Evolutionary conservation across 768 basidiomycete species (phyloP).

Genomic region (Megacollybia marginata): DNA sequence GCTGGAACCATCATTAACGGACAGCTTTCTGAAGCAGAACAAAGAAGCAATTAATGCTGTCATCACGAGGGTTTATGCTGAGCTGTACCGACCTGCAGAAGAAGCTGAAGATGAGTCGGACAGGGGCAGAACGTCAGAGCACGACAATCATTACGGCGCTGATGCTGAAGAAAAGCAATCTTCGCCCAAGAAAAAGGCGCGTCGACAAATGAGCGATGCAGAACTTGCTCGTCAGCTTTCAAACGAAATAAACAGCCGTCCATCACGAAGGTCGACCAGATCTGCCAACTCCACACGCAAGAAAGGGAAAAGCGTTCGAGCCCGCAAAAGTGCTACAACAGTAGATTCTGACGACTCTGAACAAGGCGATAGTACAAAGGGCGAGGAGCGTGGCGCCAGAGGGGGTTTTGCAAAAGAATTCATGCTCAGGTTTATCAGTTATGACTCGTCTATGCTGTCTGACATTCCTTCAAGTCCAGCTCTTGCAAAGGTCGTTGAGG

Average conservation of each 20-base stretch:
- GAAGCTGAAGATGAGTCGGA: conserved; percentile 25
- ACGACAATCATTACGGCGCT: conserved; percentile 3
- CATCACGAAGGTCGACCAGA: conserved; percentile 28
- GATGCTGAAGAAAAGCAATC: conserved; percentile 13
- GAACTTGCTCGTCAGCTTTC: conserved; percentile 67
- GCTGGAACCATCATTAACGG: conserved; percentile 43
- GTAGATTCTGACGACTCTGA: conserved; percentile 50
- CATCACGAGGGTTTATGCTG: conserved; percentile 60
- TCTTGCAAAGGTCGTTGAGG: conserved; percentile 60
- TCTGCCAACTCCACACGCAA: conserved; percentile 27
- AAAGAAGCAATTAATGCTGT: conserved; percentile 62
- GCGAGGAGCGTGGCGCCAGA: conserved; percentile 40
- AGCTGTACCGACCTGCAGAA: conserved; percentile 32
- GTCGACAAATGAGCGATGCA: conserved; percentile 55
- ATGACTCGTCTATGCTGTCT: conserved; percentile 7
- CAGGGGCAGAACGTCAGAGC: conserved; percentile 23
- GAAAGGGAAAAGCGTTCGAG: conserved; percentile 34
- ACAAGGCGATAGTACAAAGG: conserved; percentile 30
- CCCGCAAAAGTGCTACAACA: conserved; percentile 49
- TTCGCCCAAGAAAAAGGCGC: conserved; percentile 33
- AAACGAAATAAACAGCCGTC: conserved; percentile 58
- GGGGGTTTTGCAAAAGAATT: conserved; percentile 81
- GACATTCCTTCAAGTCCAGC: conserved; percentile 45
- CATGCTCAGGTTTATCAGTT: conserved; percentile 48
- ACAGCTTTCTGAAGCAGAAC: conserved; percentile 56